Percentiles rank a stretch among this genome's conserved stretches.
Evolutionary conservation across 2,329 filamentous ascomycete genomes (phyloP).

Genomic region (Fusarium phyllophilum): DNA sequence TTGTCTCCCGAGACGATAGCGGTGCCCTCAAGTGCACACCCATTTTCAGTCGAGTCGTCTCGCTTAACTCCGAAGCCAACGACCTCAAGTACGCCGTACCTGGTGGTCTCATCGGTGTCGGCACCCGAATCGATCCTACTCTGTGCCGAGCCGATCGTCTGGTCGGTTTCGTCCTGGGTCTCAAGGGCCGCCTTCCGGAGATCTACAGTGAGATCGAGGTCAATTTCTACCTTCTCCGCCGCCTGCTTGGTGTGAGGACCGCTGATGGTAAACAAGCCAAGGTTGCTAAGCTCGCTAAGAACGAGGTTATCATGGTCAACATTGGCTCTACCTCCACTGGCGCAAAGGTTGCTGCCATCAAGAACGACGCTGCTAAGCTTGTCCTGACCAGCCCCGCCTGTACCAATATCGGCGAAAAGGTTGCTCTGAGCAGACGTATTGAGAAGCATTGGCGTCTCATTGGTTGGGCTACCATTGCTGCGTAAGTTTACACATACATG

Average conservation of each 20-base stretch:
- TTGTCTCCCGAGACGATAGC: constrained; percentile 93
- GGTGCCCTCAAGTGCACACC: constrained; percentile 96
- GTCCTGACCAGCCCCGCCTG: constrained; percentile 93
- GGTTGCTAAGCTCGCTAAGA: constrained; percentile 97
- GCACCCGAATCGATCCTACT: constrained; percentile 96
- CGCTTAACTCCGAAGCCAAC: constrained; percentile 97
- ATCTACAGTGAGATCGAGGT: constrained; percentile 99
- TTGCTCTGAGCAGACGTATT: constrained; percentile 93
- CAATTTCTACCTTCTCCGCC: constrained; percentile 97
- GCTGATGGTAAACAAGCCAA: constrained; percentile 99
- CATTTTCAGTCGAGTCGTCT: constrained; percentile 94
- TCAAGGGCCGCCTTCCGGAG: constrained; percentile 91
- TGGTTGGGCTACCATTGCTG: constrained; percentile 85
- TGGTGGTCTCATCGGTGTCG: constrained; percentile 97
- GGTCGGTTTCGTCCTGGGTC: constrained; percentile 95
- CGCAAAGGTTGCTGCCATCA: constrained; percentile 96
- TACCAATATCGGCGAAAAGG: constrained; percentile 98
- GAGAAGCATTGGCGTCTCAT: constrained; percentile 99
- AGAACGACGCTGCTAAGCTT: constrained; percentile 96
- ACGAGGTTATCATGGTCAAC: constrained; percentile 99
- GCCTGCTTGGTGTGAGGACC: constrained; percentile 95
- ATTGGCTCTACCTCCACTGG: constrained; percentile 97
- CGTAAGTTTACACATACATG: constrained; percentile 57
- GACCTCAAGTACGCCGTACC: constrained; percentile 98
- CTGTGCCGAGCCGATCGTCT: constrained; percentile 99